Evolutionary conservation across 139 green algal species (phyloP), one percentile per base, ranked within the genome.

Genomic region (Tetraselmis chui): DNA sequence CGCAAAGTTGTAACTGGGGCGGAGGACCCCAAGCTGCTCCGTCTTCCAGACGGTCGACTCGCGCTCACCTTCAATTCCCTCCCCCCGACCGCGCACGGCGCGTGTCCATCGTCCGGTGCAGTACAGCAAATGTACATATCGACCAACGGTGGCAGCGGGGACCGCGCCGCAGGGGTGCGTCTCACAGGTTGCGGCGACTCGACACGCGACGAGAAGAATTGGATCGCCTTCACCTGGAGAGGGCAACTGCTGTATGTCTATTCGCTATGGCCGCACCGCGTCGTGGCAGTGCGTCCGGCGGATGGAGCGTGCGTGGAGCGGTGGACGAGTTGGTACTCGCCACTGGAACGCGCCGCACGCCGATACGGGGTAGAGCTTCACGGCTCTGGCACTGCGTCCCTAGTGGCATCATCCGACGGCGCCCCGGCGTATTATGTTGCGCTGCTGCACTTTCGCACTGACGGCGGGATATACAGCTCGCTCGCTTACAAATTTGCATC

Each of bases 181-280:
- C 28, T 30, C 28, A 23, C 5, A 30, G 18, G 75, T 23, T 32
- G 23, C 77, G 58, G n/a, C 28, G 31, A 29, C 32, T 80, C 77
- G n/a, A n/a, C n/a, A 27, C 32, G 27, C 32, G 24, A 28, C 45
- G 78, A 82, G 78, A 82, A 82, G 78, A 82, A 82, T 25, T 82
- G 78, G 78, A 82, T 82, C 22, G 78, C 31, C 18, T 82, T 82
- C 78, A 28, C 32, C 24, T 75, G 45, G 24, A 2, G 18, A 31
- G 78, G n/a, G 24, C 30, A 75, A 18, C 31, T 82, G 31, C 30
- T 75, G 22, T 76, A 32, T 23, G 29, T 82, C 11, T 82, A 82
- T 31, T 76, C 31, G 2, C 22, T 82, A 1, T 76, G 45, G 28
- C 78, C 78, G 1, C 78, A 82, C 31, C 22, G 23, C 28, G 78